Base-by-base conservation (phyloP, 2,329 filamentous ascomycete species). In the Xylariaceae sp. region DNA sequence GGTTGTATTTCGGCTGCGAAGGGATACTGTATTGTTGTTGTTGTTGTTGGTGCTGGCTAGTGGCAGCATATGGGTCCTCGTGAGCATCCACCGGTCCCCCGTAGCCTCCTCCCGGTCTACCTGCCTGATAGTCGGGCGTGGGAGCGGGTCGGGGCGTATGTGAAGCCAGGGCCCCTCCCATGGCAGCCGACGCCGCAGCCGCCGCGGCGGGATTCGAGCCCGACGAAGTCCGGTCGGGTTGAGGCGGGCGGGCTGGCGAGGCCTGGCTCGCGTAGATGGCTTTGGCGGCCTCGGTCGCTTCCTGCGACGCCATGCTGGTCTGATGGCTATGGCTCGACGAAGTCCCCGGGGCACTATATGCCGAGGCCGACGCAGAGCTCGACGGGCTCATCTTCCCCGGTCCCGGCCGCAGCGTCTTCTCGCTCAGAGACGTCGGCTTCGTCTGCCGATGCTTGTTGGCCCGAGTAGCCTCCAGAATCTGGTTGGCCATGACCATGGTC, bases 401-500 rank as follows among this genome's bases (percentile, higher is more conserved):
- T 40, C 61, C 66, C 38, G 56, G 53, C 40, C 87, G 74, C 44
- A 90, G 66, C 3, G 83, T 88, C 55, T 76, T 75, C 34, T 79
- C 78, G 44, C 73, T 76, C 62, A 90, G 69, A 31, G 66, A 75
- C 1, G 70, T 65, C 0, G 64, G 66, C 60, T 78, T 76, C 36
- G 71, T 70, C 64, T 84, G 72, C 43, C 79, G 76, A 57, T 81
- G 78, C 66, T 89, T 94, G 43, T 85, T 82, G 34, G 80, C 81
- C 56, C 87, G 79, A 52, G 96, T 85, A 34, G 89, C 87, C 48
- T 88, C 83, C 38, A 97, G 65, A 50, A 98, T 96, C 58, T 94
- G 81, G 62, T 96, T 97, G 30, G 92, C 92, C 26, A 87, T 85
- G 41, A 92, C 85, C 92, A 97, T 97, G 18, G 88, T 94, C 88